These are phyloP conservation scores for Suillus decipiens DNA, from an alignment of 768 basidiomycete species.

Conservation along the genomic window DNA sequence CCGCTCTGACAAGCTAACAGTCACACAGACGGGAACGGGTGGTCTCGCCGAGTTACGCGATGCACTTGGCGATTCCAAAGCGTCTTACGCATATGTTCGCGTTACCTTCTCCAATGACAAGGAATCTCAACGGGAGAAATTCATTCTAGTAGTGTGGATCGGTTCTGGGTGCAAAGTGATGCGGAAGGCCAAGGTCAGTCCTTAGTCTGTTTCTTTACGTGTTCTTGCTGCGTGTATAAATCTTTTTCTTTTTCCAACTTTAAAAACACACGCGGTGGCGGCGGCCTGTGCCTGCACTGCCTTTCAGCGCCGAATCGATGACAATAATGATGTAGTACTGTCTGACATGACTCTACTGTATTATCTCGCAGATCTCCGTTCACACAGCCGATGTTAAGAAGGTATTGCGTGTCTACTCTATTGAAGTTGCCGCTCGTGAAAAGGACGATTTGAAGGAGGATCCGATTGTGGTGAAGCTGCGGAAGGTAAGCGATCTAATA, in stretches of 20 bases:
- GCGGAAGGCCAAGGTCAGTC: slow-evolving; percentile 84
- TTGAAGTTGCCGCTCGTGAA: slow-evolving; percentile 86
- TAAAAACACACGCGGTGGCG: slow-evolving; percentile 25
- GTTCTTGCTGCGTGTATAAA: slow-evolving; percentile 15
- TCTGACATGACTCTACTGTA: slow-evolving; percentile 20
- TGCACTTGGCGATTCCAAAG: slow-evolving; percentile 68
- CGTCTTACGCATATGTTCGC: slow-evolving; percentile 83
- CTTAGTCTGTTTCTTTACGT: slow-evolving; percentile 21
- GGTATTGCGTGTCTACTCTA: slow-evolving; percentile 74
- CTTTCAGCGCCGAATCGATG: slow-evolving; percentile 24
- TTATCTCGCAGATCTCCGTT: slow-evolving; percentile 76
- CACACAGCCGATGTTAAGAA: slow-evolving; percentile 87
- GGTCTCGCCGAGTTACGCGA: slow-evolving; percentile 79
- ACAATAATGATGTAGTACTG: slow-evolving; percentile 21
- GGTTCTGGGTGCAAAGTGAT: slow-evolving; percentile 83
- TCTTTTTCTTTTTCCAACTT: slow-evolving; percentile 12
- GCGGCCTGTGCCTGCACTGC: slow-evolving; percentile 15
- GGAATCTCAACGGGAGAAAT: slow-evolving; percentile 87
- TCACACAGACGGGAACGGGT: slow-evolving; percentile 79
- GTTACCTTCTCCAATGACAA: slow-evolving; percentile 86
- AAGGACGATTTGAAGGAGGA: slow-evolving; percentile 86
- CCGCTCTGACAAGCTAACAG: slow-evolving; percentile 75
- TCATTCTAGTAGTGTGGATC: slow-evolving; percentile 84
- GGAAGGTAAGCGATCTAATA: slow-evolving; percentile 61
- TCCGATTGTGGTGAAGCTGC: slow-evolving; percentile 76